Conservation (phyloP, 164 flowering plant genomes). For the Chimonanthus salicifolius region DNA sequence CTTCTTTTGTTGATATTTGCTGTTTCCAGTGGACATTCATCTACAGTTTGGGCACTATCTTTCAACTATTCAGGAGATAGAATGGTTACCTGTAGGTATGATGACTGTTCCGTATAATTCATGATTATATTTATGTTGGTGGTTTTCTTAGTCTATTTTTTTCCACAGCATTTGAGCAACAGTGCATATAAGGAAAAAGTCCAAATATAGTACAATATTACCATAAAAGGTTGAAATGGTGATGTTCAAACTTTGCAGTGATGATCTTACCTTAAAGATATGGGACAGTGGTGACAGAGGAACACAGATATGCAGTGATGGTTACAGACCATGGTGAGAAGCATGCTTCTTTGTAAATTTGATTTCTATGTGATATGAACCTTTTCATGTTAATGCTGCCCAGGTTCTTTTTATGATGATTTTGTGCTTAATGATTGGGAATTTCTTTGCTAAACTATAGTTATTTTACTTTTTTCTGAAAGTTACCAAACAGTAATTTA, state of each 20-base stretch:
- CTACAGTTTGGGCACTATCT: conserved; percentile 38
- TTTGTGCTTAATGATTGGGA: too few relatives aligned
- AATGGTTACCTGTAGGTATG: conserved; percentile 37
- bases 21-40: conserved; percentile 30
- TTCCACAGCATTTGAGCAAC: background rate
- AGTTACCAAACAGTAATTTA: too few relatives aligned
- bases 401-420: too few relatives aligned
- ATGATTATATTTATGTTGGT: background rate
- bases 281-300: conserved; percentile 18
- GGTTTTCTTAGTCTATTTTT: background rate
- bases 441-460: too few relatives aligned
- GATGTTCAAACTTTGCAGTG: conserved; percentile 17
- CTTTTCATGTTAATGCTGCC: too few relatives aligned
- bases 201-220: background rate
- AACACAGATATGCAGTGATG: conserved; percentile 10
- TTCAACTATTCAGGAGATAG: conserved; percentile 28
- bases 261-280: conserved; percentile 28
- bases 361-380: background rate
- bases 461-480: too few relatives aligned
- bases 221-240: background rate
- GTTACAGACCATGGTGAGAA: conserved; percentile 20
- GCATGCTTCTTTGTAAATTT: conserved; percentile 3
- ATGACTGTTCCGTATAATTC: background rate
- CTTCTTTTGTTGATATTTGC: background rate
- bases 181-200: background rate